These are phyloP conservation scores for Cladophialophora psammophila DNA, from an alignment of 2,329 filamentous ascomycete genomes.

Conservation along the genomic window DNA sequence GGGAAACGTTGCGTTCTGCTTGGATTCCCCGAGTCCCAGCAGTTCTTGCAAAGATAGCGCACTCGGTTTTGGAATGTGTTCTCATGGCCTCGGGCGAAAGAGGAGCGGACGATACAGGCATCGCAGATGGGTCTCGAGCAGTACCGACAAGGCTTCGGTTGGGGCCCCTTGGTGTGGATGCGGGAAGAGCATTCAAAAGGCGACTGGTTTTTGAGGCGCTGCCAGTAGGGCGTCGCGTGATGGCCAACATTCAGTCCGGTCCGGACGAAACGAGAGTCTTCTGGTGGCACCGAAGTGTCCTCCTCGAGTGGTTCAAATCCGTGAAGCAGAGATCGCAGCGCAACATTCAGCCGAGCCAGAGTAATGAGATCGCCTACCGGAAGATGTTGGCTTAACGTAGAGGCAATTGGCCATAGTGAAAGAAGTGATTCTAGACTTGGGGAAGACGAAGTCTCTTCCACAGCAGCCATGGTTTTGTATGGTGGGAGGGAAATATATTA, in stretches of 20 bases:
- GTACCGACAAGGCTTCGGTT: constrained; percentile 40
- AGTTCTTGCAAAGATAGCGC: constrained; percentile 43
- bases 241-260: constrained; percentile 41
- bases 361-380: constrained; percentile 43
- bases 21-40: constrained; percentile 42
- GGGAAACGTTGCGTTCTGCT: constrained; percentile 40
- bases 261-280: constrained; percentile 19
- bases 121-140: constrained; percentile 45
- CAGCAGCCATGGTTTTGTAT: constrained; percentile 12
- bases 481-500: not conserved
- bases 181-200: constrained; percentile 41
- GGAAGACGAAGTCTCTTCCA: constrained; percentile 6
- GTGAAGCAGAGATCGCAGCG: constrained; percentile 42
- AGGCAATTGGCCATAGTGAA: constrained; percentile 43
- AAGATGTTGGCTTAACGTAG: constrained; percentile 38
- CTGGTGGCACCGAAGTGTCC: not conserved
- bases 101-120: constrained; percentile 44
- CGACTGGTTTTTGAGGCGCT: constrained; percentile 41
- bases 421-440: constrained; percentile 40
- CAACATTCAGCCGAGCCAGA: constrained; percentile 41
- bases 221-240: constrained; percentile 44
- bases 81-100: constrained; percentile 40
- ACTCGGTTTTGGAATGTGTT: constrained; percentile 44
- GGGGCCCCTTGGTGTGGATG: constrained; percentile 41
- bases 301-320: constrained; percentile 39